Conservation (phyloP, 1,284 basidiomycete species). For the Paramarasmius palmivorus region DNA sequence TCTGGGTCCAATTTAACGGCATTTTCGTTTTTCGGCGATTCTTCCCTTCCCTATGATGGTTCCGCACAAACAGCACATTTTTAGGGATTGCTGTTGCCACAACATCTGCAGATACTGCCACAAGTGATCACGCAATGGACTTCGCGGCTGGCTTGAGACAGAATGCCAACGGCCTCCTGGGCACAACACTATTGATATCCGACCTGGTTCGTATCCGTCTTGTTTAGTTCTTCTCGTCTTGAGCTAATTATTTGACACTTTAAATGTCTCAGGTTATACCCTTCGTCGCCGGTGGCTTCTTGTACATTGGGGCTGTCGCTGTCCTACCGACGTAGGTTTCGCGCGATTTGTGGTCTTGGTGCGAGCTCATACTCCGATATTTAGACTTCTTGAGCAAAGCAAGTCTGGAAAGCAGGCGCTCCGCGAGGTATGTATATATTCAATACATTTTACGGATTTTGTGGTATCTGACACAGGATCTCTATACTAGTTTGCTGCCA, state of each 20-base stretch:
- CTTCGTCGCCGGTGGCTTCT: conserved; percentile 89
- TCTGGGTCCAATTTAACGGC: neutral
- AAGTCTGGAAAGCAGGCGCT: conserved; percentile 83
- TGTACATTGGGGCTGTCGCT: conserved; percentile 90
- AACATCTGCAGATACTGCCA: conserved; percentile 42
- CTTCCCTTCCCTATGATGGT: neutral
- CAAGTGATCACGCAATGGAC: conserved; percentile 40
- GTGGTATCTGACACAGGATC: conserved; percentile 18
- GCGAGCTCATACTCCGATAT: conserved; percentile 7
- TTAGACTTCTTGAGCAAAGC: conserved; percentile 80
- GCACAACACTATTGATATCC: conserved; percentile 74
- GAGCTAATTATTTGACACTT: neutral
- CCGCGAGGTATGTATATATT: conserved; percentile 64
- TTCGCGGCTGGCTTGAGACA: conserved; percentile 72
- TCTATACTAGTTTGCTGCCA: conserved; percentile 73
- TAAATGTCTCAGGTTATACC: conserved; percentile 70
- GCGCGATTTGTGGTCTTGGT: conserved; percentile 7
- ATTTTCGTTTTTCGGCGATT: neutral
- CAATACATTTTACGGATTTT: conserved; percentile 11
- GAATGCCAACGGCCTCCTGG: conserved; percentile 73
- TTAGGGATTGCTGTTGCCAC: conserved; percentile 82
- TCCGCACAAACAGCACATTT: conserved; percentile 63
- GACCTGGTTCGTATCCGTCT: conserved; percentile 63
- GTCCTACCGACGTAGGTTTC: conserved; percentile 80
- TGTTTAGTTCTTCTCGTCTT: conserved; percentile 7